Evolutionary conservation across 345 rosid genomes (phyloP), one percentile per base, ranked within the genome.

Genomic region (Brassica napus): DNA sequence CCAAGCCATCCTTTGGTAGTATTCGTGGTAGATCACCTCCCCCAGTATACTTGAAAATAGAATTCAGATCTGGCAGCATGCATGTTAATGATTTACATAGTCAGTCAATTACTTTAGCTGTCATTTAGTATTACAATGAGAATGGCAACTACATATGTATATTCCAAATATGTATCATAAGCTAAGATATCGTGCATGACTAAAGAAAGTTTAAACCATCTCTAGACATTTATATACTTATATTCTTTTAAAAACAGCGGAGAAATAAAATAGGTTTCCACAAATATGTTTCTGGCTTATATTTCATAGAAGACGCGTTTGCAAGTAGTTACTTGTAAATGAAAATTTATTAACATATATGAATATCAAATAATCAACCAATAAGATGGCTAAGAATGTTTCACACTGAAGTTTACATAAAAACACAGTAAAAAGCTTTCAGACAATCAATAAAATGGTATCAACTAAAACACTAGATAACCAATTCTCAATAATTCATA

Each of bases 271-370:
- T 8, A 65, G 54, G 52, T 37, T 4, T 58, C 12, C 49, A 3
- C 24, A 23, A 23, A 63, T 34, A 39, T 39, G 8, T 11, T 69
- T 61, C 4, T 31, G 55, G 21, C 64, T 15, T 62, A 26, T 23
- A 52, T 23, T 21, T 54, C 39, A 71, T 35, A 49, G 30, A 54
- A 63, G 58, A 71, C 76, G 65, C 60, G 60, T 71, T 77, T 71
- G 21, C 34, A 65, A 2, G 34, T 52, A 49, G 21, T 63, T 71
- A 54, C 57, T 8, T 68, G 8, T 8, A 18, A 60, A 8, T 3
- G 35, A 30, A 30, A 4, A 18, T 5, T 7, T 30, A 18, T 39
- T 57, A 10, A 37, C 2, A 47, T 39, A 2, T 28, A 42, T 68
- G 21, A 16, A 6, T 28, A 32, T 76, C 62, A 49, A 42, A 44